Evolutionary conservation across 2,329 filamentous ascomycete genomes (phyloP).

Genomic region (Sordariomycetes sp.): DNA sequence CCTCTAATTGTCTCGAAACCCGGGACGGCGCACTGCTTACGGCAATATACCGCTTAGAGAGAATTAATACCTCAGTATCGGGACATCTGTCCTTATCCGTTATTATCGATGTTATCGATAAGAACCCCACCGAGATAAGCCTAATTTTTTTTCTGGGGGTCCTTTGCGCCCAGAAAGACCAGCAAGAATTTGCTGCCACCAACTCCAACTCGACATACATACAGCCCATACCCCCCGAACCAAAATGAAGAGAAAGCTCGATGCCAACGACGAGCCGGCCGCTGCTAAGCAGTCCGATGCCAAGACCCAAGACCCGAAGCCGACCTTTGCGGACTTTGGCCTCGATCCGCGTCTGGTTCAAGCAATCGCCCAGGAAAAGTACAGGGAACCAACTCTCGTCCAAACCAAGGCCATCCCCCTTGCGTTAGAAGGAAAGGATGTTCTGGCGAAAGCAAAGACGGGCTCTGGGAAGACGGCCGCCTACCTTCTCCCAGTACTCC

Average conservation of each 20-base stretch:
- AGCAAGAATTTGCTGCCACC: not conserved
- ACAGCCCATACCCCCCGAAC: not conserved
- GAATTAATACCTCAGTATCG: not conserved
- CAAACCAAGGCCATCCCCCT: conserved; percentile 83
- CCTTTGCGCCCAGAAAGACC: not conserved
- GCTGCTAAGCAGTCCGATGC: conserved; percentile 12
- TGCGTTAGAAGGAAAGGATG: conserved; percentile 76
- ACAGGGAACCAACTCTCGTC: conserved; percentile 76
- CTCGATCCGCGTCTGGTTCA: conserved; percentile 81
- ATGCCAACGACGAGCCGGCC: conserved; percentile 39
- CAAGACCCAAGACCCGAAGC: conserved; percentile 5
- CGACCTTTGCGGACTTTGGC: conserved; percentile 63
- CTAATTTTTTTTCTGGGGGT: conserved; percentile 1
- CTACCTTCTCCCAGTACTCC: conserved; percentile 81
- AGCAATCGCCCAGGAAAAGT: conserved; percentile 75
- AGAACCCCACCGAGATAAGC: conserved; percentile 4
- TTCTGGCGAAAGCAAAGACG: conserved; percentile 86
- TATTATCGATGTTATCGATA: not conserved
- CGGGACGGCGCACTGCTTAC: not conserved
- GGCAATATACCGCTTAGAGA: not conserved
- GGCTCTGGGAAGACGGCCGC: conserved; percentile 97
- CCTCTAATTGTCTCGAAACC: not conserved
- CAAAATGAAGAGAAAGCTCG: conserved; percentile 51
- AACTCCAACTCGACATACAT: not conserved
- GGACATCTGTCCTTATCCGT: not conserved